phyloP scores from a whole-genome alignment of 495 filamentous ascomycete species.

The Chaetomium cochliodes region DNA sequence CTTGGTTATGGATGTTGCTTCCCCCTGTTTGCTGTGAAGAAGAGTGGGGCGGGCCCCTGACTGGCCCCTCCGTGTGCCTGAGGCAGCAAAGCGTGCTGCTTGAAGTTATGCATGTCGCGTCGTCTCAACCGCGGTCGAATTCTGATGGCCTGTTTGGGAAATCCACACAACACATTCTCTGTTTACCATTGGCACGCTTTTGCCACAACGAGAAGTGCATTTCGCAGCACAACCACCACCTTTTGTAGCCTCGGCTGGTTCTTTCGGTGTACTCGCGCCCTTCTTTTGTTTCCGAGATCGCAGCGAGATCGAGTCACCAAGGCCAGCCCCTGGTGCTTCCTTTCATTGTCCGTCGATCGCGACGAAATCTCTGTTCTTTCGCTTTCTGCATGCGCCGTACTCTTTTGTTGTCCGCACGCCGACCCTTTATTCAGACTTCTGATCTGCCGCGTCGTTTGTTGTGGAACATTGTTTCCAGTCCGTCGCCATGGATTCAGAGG shows the following conservation, averaged over 20 bases:
- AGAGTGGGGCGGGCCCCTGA: constrained; percentile 2
- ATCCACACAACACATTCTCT: constrained; percentile 21
- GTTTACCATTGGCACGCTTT: constrained; percentile 16
- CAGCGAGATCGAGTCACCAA: constrained; percentile 10
- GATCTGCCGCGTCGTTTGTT: constrained; percentile 6
- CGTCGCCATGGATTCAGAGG: constrained; percentile 50
- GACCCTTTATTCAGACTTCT: constrained; percentile 10
- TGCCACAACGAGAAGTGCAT: constrained; percentile 18
- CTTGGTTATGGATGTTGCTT: neutral
- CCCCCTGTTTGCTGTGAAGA: neutral
- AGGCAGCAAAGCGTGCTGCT: neutral
- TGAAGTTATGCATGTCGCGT: neutral
- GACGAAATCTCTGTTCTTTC: constrained; percentile 2
- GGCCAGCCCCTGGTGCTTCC: constrained; percentile 2
- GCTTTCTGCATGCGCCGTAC: constrained; percentile 18
- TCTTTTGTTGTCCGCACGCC: constrained; percentile 16
- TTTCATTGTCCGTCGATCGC: constrained; percentile 18
- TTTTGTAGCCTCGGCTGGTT: neutral
- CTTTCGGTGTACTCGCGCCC: neutral
- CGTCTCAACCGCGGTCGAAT: constrained; percentile 4
- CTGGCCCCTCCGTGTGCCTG: neutral
- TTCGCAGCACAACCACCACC: neutral
- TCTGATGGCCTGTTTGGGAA: constrained; percentile 10
- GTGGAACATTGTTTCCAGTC: constrained; percentile 25
- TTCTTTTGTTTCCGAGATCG: neutral